phyloP scores from a whole-genome alignment of 306 rosid species.

The Sechiopsis laciniata region DNA sequence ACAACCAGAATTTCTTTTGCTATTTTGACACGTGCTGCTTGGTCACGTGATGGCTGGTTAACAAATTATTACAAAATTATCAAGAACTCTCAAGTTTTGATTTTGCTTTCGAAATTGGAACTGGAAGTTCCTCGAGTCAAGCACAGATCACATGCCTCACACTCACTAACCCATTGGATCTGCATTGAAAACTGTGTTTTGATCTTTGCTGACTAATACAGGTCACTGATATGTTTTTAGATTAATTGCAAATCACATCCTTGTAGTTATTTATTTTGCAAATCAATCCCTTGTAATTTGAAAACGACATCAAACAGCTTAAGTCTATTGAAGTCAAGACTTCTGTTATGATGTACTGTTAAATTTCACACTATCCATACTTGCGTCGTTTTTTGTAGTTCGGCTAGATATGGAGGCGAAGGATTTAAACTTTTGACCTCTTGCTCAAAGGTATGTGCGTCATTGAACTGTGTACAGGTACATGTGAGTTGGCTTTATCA shows the following conservation, averaged over 20 bases:
- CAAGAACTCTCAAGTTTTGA: slow-evolving; percentile 28
- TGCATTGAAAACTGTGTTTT: slow-evolving; percentile 26
- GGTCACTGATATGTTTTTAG: not conserved
- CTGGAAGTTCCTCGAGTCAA: slow-evolving; percentile 56
- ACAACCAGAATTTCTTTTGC: slow-evolving; percentile 32
- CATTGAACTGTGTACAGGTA: not conserved
- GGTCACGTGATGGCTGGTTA: slow-evolving; percentile 46
- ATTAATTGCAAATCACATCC: slow-evolving; percentile 9
- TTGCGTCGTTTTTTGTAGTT: too few relatives aligned
- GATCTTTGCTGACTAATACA: slow-evolving; percentile 1
- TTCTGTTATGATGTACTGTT: too few relatives aligned
- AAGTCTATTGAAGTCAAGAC: too few relatives aligned
- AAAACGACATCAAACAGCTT: not conserved
- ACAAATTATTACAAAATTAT: not conserved
- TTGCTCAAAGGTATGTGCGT: not conserved
- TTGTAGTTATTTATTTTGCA: not conserved
- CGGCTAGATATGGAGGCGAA: too few relatives aligned
- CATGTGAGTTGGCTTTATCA: not conserved
- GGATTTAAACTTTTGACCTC: too few relatives aligned
- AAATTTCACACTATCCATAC: too few relatives aligned
- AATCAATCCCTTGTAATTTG: not conserved
- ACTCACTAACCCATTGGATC: slow-evolving; percentile 30
- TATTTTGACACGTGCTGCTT: slow-evolving; percentile 59
- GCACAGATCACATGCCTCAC: slow-evolving; percentile 54
- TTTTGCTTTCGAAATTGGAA: slow-evolving; percentile 71